Percentiles rank a stretch among this genome's conserved stretches.
Evolutionary conservation across 495 filamentous ascomycete genomes (phyloP).

Genomic region (Clavariopsis aquatica): DNA sequence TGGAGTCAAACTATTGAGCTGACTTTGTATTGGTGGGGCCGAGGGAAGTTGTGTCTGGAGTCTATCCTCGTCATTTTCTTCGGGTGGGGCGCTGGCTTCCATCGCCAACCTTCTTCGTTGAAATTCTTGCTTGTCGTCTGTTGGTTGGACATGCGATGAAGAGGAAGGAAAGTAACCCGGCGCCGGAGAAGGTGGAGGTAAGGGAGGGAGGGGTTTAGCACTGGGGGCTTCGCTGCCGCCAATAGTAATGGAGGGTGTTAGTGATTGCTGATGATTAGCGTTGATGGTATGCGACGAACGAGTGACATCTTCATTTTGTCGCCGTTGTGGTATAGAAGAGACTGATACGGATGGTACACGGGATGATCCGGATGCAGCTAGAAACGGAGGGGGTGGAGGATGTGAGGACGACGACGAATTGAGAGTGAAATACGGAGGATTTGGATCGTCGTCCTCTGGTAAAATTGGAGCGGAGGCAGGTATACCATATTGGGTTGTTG

Average conservation of each 20-base stretch:
- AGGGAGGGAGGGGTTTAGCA: conserved; percentile 6
- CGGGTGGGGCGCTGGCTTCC: conserved; percentile 64
- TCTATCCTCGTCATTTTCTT: conserved; percentile 47
- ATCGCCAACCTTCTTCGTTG: conserved; percentile 72
- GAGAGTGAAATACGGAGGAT: conserved; percentile 19
- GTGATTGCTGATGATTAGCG: not conserved
- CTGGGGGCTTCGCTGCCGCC: conserved; percentile 1
- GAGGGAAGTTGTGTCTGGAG: conserved; percentile 1
- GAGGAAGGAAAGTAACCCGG: conserved; percentile 23
- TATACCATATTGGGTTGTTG: conserved; percentile 12
- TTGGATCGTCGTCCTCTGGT: conserved; percentile 31
- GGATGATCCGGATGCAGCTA: not conserved
- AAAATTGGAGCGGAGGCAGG: conserved; percentile 40
- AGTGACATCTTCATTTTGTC: not conserved
- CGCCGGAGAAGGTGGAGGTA: not conserved
- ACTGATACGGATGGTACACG: not conserved
- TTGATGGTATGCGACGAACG: conserved; percentile 14
- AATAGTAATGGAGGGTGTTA: not conserved
- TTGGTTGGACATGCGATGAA: conserved; percentile 28
- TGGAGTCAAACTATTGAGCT: conserved; percentile 44
- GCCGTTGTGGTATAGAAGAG: not conserved
- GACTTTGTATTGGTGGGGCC: not conserved
- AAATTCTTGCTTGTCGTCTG: conserved; percentile 85
- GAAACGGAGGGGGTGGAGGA: not conserved
- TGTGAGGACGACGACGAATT: conserved; percentile 16